phyloP scores from a whole-genome alignment of 768 basidiomycete species.

The Amanita polypyramis region DNA sequence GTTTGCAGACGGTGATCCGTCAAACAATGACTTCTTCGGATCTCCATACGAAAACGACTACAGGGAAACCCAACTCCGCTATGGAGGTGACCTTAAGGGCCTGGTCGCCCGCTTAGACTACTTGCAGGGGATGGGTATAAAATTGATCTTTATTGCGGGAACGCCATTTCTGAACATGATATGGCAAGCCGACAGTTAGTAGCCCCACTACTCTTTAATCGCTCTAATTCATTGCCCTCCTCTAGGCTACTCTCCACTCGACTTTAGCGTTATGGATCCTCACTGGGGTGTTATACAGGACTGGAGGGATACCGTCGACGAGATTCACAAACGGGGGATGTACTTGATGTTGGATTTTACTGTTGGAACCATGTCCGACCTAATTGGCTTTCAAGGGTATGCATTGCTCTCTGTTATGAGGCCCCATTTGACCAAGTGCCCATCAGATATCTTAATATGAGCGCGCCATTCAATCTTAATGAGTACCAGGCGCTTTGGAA shows the following conservation, averaged over 20 bases:
- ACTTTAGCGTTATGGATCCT: conserved; percentile 84
- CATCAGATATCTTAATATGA: conserved; percentile 62
- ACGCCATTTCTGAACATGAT: conserved; percentile 92
- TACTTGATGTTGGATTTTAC: conserved; percentile 93
- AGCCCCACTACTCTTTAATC: not conserved
- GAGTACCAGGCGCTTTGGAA: conserved; percentile 76
- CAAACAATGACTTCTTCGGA: conserved; percentile 84
- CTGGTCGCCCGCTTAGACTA: conserved; percentile 72
- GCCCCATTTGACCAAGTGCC: conserved; percentile 4
- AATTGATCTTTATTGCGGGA: conserved; percentile 82
- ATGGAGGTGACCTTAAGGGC: conserved; percentile 83
- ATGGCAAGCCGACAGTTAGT: conserved; percentile 94
- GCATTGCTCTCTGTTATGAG: conserved; percentile 2
- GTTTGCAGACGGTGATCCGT: conserved; percentile 87
- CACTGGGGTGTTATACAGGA: conserved; percentile 83
- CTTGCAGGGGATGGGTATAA: conserved; percentile 80
- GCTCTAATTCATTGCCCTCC: conserved; percentile 9
- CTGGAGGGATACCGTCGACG: conserved; percentile 68
- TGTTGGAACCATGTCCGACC: conserved; percentile 84
- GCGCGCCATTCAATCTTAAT: conserved; percentile 66
- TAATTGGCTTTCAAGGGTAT: conserved; percentile 78
- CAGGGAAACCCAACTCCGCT: conserved; percentile 82
- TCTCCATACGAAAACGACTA: conserved; percentile 77
- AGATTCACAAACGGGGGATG: conserved; percentile 75
- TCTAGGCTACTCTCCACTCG: conserved; percentile 85